Base-by-base conservation (phyloP, 208 protist species). In the Trypanosoma cruzi region DNA sequence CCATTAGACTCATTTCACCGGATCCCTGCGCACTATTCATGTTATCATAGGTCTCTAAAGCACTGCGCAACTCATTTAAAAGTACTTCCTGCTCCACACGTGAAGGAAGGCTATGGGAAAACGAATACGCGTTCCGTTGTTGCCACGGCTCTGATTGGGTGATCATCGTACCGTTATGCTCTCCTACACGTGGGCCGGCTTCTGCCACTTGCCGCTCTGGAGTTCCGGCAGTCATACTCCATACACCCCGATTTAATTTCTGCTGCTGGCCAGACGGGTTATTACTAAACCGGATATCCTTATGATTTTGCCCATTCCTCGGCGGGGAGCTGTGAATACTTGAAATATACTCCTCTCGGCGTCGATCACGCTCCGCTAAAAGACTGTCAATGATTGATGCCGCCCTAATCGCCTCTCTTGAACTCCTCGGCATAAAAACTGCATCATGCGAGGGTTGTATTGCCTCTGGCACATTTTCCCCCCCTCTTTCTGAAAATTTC, bases 321-420 rank as follows among this genome's bases (percentile, higher is more conserved):
- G 61, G 46, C 31, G 36, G 29, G 16, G 44, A 44, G 2, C 32
- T 26, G 26, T 24, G 37, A 24, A 8, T 57, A n/a, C 49, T 44
- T 29, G 29, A 2, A 31, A 64, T 46, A n/a, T 73, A 73, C 16
- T 44, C 32, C 57, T 42, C 67, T 22, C 67, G 67, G 0, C 67
- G 42, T 42, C 57, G 14, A 20, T 71, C 66, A n/a, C 66, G 66
- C 34, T 71, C 66, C 16, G 46, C 48, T n/a, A 71, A 46, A 37
- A 71, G 66, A 40, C 37, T 57, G 49, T 71, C 46, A 46, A 71
- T 71, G 57, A 58, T 56, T 44, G 29, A 58, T 13, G 4, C 20
- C 22, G 56, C 36, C 24, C 26, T 34, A 58, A 10, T 1, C 18
- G 16, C 20, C 7, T 34, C 18, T n/a, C 18, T 48, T 16, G 24